These are phyloP conservation scores for Neopestalotiopsis clavispora DNA, from an alignment of 2,329 filamentous ascomycete genomes.

Conservation along the genomic window DNA sequence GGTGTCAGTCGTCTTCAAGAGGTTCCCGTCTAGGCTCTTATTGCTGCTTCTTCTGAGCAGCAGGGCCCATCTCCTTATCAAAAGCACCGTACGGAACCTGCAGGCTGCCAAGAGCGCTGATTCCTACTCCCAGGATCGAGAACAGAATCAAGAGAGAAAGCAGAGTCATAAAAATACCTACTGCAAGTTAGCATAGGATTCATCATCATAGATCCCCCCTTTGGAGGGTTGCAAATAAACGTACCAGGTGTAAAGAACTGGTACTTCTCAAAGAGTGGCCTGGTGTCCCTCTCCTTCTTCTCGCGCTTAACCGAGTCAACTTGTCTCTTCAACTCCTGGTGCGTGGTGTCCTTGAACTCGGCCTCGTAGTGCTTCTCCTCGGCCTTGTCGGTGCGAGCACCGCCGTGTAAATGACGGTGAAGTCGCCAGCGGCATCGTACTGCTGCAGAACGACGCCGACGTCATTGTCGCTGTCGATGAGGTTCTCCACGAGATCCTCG, in stretches of 20 bases:
- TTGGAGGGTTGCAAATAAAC: conserved; percentile 25
- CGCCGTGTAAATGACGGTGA: conserved; percentile 79
- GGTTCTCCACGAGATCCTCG: conserved; percentile 45
- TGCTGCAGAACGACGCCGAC: conserved; percentile 54
- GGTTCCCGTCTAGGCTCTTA: conserved; percentile 20
- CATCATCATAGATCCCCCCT: neutral
- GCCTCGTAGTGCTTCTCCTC: conserved; percentile 63
- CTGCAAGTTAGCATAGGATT: neutral
- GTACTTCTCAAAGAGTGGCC: conserved; percentile 85
- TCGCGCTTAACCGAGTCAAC: conserved; percentile 37
- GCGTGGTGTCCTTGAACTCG: conserved; percentile 65
- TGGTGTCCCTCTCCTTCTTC: conserved; percentile 48
- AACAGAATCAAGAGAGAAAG: conserved; percentile 73
- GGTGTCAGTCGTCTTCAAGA: neutral
- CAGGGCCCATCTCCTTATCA: conserved; percentile 93
- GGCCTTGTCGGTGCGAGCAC: conserved; percentile 46
- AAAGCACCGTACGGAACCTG: conserved; percentile 94
- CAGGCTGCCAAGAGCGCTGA: conserved; percentile 78
- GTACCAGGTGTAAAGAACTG: conserved; percentile 90
- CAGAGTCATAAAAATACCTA: conserved; percentile 89
- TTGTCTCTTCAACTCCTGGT: conserved; percentile 76
- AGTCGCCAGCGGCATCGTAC: conserved; percentile 49
- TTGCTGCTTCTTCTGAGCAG: conserved; percentile 82
- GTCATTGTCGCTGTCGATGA: conserved; percentile 56
- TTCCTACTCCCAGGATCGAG: conserved; percentile 77